phyloP scores from a whole-genome alignment of 768 basidiomycete genomes.

The Rhizopogon vinicolor region DNA sequence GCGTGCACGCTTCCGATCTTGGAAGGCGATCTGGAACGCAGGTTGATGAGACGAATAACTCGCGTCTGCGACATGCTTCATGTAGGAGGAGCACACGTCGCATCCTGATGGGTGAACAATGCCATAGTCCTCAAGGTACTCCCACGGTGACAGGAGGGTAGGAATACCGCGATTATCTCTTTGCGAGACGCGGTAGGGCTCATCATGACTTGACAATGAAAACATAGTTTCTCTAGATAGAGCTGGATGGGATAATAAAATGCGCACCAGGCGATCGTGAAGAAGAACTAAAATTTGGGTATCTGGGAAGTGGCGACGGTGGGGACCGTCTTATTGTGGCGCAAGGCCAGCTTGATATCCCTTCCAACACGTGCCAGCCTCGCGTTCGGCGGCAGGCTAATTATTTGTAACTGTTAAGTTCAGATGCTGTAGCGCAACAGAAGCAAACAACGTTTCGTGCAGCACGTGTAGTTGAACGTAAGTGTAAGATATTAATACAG shows the following conservation, averaged over 20 bases:
- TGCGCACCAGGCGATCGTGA: conserved; percentile 17
- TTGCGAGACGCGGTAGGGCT: conserved; percentile 21
- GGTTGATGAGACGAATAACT: conserved; percentile 32
- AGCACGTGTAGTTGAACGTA: not conserved
- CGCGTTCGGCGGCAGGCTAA: conserved; percentile 22
- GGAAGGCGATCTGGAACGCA: conserved; percentile 36
- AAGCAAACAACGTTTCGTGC: not conserved
- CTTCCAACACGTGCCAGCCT: conserved; percentile 21
- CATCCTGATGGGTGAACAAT: conserved; percentile 37
- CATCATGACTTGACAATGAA: conserved; percentile 27
- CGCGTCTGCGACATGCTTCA: conserved; percentile 36
- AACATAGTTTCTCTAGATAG: conserved; percentile 19
- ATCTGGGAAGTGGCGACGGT: conserved; percentile 13
- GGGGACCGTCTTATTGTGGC: conserved; percentile 5
- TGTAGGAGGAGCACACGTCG: conserved; percentile 32
- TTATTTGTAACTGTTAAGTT: conserved; percentile 23
- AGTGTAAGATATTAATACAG: too few species aligned
- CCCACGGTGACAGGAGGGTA: conserved; percentile 33
- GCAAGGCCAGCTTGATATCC: conserved; percentile 23
- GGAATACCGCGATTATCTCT: conserved; percentile 28
- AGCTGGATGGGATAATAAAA: conserved; percentile 4
- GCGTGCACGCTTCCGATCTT: conserved; percentile 33
- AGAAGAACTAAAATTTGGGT: conserved; percentile 11
- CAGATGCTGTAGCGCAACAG: conserved; percentile 9
- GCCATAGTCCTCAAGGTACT: conserved; percentile 35